These are phyloP conservation scores for Ploettnerulaceae sp. DNA, from an alignment of 2,329 filamentous ascomycete species.

Conservation along the genomic window DNA sequence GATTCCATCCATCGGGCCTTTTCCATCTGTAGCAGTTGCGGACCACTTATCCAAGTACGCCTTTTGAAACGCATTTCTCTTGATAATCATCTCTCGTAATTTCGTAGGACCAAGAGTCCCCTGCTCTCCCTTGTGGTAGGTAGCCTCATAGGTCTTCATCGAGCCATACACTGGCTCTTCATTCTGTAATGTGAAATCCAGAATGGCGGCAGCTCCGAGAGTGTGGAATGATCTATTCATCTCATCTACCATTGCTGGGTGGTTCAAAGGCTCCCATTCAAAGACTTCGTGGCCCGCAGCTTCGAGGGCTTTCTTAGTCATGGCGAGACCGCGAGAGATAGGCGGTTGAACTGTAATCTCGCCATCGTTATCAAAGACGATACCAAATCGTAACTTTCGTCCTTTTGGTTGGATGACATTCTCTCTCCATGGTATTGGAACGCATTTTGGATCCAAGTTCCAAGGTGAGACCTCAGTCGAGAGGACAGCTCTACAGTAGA, in stretches of 20 bases:
- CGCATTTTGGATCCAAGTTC: constrained; percentile 37
- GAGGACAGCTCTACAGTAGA: constrained; percentile 36
- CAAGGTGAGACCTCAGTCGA: constrained; percentile 34
- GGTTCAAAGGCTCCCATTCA: constrained; percentile 33
- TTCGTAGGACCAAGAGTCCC: constrained; percentile 29
- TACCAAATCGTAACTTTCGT: constrained; percentile 36
- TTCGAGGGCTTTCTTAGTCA: constrained; percentile 33
- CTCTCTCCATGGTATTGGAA: constrained; percentile 38
- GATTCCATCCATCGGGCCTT: constrained; percentile 34
- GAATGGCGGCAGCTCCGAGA: constrained; percentile 33
- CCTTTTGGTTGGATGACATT: constrained; percentile 33
- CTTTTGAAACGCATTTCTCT: constrained; percentile 35
- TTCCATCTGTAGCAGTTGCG: constrained; percentile 30
- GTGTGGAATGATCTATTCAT: constrained; percentile 33
- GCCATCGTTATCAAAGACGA: constrained; percentile 36
- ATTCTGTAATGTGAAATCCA: constrained; percentile 27
- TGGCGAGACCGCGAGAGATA: constrained; percentile 34
- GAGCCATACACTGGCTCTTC: constrained; percentile 29
- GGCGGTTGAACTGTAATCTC: constrained; percentile 37
- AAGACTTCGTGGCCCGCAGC: constrained; percentile 37
- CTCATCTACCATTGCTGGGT: constrained; percentile 31
- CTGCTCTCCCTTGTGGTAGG: constrained; percentile 28
- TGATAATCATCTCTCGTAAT: constrained; percentile 31
- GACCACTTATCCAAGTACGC: constrained; percentile 36
- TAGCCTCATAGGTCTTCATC: constrained; percentile 31